Evolutionary conservation across 2,329 filamentous ascomycete species (phyloP).

Genomic region (Plenodomus lindquistii): DNA sequence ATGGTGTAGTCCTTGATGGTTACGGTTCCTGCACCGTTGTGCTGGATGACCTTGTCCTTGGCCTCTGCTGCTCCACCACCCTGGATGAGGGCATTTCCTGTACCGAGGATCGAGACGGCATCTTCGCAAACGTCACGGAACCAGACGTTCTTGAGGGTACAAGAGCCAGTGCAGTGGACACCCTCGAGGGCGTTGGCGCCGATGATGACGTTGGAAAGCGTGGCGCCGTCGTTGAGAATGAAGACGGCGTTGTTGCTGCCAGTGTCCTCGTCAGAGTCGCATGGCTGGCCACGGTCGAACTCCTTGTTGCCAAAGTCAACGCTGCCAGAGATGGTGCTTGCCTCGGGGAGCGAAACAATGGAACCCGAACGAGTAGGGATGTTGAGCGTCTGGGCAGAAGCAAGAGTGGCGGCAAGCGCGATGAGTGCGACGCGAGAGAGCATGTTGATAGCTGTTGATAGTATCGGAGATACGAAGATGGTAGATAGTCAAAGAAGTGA

Average conservation of each 20-base stretch:
- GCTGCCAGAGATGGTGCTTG: conserved; percentile 26
- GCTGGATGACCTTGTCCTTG: conserved; percentile 43
- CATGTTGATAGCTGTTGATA: conserved; percentile 12
- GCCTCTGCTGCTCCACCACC: conserved; percentile 40
- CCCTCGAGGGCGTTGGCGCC: conserved; percentile 55
- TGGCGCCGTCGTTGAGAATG: conserved; percentile 54
- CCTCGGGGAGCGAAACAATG: conserved; percentile 32
- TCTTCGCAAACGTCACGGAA: conserved; percentile 41
- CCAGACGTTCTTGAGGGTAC: conserved; percentile 46
- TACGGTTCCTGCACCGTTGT: conserved; percentile 26
- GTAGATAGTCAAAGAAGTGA: background rate
- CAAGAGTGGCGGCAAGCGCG: conserved; percentile 27
- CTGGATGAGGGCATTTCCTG: conserved; percentile 38
- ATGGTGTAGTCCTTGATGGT: conserved; percentile 43
- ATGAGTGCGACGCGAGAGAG: conserved; percentile 23
- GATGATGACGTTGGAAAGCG: conserved; percentile 59
- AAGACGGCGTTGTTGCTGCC: conserved; percentile 51
- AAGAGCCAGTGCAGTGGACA: conserved; percentile 55
- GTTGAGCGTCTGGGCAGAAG: conserved; percentile 36
- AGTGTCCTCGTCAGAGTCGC: conserved; percentile 28
- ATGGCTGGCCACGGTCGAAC: conserved; percentile 25
- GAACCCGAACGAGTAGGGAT: conserved; percentile 36
- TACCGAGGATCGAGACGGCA: conserved; percentile 32
- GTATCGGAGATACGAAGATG: background rate
- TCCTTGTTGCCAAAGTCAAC: conserved; percentile 25